These are phyloP conservation scores for Dittrichia graveolens DNA, from an alignment of 129 eudicot genomes.

Conservation along the genomic window DNA sequence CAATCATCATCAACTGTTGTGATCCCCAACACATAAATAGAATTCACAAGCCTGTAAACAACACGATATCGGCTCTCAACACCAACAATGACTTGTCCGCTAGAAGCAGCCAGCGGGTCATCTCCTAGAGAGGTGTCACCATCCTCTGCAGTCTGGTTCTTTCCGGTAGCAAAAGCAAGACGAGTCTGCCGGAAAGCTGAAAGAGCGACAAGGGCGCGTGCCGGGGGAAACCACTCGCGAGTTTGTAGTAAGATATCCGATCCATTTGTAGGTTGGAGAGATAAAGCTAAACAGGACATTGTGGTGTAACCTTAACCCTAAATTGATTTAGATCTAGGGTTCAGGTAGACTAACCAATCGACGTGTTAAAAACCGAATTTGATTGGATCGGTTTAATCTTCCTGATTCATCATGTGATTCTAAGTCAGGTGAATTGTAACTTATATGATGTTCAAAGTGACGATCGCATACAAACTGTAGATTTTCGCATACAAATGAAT, in stretches of 20 bases:
- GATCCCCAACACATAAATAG: conserved; percentile 74
- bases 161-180: conserved; percentile 62
- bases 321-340: conserved; percentile 30
- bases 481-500: conserved; percentile 13
- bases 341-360: conserved; percentile 9
- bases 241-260: conserved; percentile 91
- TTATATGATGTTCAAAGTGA: conserved; percentile 12
- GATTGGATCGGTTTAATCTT: conserved; percentile 15
- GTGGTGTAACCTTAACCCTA: conserved; percentile 26
- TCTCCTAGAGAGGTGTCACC: conserved; percentile 64
- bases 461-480: conserved; percentile 18
- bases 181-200: conserved; percentile 86
- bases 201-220: conserved; percentile 87
- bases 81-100: conserved; percentile 90
- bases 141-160: conserved; percentile 48
- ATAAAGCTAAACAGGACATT: conserved; percentile 91
- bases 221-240: conserved; percentile 98
- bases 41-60: conserved; percentile 70
- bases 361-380: not conserved
- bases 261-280: conserved; percentile 88
- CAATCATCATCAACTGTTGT: conserved; percentile 67
- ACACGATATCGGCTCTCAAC: conserved; percentile 83
- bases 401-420: conserved; percentile 9
- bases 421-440: conserved; percentile 5
- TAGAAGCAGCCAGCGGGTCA: conserved; percentile 93